Evolutionary conservation across 129 eudicot species (phyloP).

Genomic region (carrot (Daucus carota)): DH1_v3.0 NC_030383.2:36319501-36320000

Average conservation of each 20-base stretch:
- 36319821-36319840: constrained; percentile 87
- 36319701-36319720: constrained; percentile 80
- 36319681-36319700: background rate
- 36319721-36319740: constrained; percentile 93
- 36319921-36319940: background rate
- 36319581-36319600: background rate
- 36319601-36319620: background rate
- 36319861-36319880: constrained; percentile 18
- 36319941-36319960: background rate
- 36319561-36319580: background rate
- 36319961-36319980: background rate
- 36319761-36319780: constrained; percentile 28
- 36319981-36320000: background rate
- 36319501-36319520: background rate
- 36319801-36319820: constrained; percentile 55
- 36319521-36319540: no score
- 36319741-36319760: constrained; percentile 71
- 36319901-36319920: background rate
- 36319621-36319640: background rate
- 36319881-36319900: background rate
- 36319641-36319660: background rate
- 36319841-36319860: constrained; percentile 23
- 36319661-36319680: background rate
- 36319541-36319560: no score
- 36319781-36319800: constrained; percentile 33